Base-by-base conservation (phyloP, 306 rosid genomes). In the Lathyrus oleraceus region DNA sequence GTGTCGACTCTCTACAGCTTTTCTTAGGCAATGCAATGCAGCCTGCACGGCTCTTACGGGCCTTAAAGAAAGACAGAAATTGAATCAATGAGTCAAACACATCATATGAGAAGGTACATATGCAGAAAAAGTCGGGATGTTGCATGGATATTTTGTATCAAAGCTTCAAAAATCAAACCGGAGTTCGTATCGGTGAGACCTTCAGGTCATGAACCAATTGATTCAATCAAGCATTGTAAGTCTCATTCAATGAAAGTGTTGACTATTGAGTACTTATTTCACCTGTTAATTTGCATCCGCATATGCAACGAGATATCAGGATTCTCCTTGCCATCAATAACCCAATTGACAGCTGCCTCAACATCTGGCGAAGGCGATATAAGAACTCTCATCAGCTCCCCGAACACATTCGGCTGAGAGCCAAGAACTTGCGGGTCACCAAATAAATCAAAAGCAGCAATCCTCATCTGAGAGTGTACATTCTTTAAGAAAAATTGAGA, bases 261-360 rank as follows among this genome's bases (percentile, higher is more conserved):
- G 1, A 53, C 32, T 21, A 21, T 27, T 57, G 12, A 57, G 17
- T 47, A 38, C 36, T 75, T 70, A 78, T 44, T 39, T 56, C 80
- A 87, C 98, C 83, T 87, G 69, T 88, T 94, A 90, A 85, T 85
- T 67, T 90, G 94, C 98, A 94, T 90, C 78, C 98, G 89, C 98
- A 87, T 87, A 78, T 94, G 98, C 87, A 94, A 73, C 8, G 97
- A 59, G 71, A 94, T 83, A 83, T 94, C 97, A 75, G 98, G 98
- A 68, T 88, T 88, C 56, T 61, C 84, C 76, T 81, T 85, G 61
- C 79, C 81, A 59, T 85, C 84, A 64, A 90, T 81, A 81, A 83
- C 97, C 88, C 96, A 91, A 69, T 81, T 75, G 17, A 94, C 91
- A 19, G 97, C 96, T 73, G 86, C 90, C 77, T 94, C 88, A 2